phyloP scores from a whole-genome alignment of 352 stramenopile species.

The Phytophthora multivora region DNA sequence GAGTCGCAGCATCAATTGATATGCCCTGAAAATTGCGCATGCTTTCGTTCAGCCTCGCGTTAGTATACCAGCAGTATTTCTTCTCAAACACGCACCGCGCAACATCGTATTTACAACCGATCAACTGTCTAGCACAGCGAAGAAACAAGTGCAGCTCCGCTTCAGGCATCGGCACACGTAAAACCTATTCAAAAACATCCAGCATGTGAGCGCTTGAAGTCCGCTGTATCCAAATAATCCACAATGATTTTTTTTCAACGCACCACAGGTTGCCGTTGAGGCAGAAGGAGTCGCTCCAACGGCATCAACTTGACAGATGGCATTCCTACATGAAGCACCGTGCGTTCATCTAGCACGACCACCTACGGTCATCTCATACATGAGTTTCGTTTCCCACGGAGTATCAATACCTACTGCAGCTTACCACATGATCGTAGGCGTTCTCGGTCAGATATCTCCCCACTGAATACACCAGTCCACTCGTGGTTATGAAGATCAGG shows the following conservation, averaged over 20 bases:
- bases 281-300: conserved; percentile 68
- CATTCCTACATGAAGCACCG: conserved; percentile 72
- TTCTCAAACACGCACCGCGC: conserved; percentile 43
- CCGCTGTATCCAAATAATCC: background rate
- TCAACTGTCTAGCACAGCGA: conserved; percentile 59
- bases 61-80: background rate
- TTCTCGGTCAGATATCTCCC: conserved; percentile 65
- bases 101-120: conserved; percentile 71
- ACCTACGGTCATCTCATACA: conserved; percentile 35
- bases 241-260: conserved; percentile 1
- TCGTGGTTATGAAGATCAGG: conserved; percentile 83
- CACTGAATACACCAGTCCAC: conserved; percentile 70
- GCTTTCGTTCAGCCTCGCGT: background rate
- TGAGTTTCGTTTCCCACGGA: background rate
- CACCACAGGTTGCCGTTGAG: conserved; percentile 75
- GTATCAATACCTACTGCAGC: background rate
- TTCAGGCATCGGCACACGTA: conserved; percentile 54
- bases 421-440: conserved; percentile 78
- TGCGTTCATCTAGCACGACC: conserved; percentile 61
- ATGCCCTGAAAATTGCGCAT: conserved; percentile 37
- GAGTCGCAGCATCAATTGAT: conserved; percentile 66
- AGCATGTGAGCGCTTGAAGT: background rate
- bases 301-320: conserved; percentile 58
- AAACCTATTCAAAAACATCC: conserved; percentile 44
- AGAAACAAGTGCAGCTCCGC: conserved; percentile 59